These are phyloP conservation scores for Trametes sp. DNA, from an alignment of 1,284 basidiomycete genomes.

Conservation along the genomic window DNA sequence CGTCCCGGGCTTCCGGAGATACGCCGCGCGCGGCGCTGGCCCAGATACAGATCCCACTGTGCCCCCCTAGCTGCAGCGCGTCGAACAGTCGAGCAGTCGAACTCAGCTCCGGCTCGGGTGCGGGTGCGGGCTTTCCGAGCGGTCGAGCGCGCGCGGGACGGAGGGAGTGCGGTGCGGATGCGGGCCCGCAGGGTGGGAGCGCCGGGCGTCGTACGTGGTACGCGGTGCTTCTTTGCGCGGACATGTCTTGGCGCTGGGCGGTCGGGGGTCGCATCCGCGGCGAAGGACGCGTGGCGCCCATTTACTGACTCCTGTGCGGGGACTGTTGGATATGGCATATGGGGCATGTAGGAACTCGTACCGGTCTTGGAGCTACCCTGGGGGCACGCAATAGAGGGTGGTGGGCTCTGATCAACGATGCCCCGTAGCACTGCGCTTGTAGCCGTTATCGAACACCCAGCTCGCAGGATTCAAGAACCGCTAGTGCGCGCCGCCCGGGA, in stretches of 20 bases:
- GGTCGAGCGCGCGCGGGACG: neutral
- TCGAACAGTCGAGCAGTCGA: neutral
- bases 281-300: constrained; percentile 1
- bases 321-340: neutral
- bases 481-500: constrained; percentile 1
- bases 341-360: constrained; percentile 8
- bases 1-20: constrained; percentile 21
- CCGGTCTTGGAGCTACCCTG: constrained; percentile 5
- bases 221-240: neutral
- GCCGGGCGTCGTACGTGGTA: neutral
- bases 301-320: neutral
- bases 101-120: neutral
- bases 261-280: constrained; percentile 3
- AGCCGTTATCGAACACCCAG: neutral
- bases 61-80: too few species aligned
- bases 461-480: neutral
- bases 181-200: constrained; percentile 3
- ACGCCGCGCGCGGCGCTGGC: constrained; percentile 6
- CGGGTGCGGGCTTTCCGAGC: neutral
- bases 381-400: neutral
- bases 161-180: neutral
- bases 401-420: neutral
- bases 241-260: neutral
- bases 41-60: neutral
- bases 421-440: neutral